Percentiles rank a stretch among this genome's conserved stretches.
These are phyloP conservation scores for Auriscalpium orientale DNA, from an alignment of 768 basidiomycete genomes.

Conservation along the genomic window DNA sequence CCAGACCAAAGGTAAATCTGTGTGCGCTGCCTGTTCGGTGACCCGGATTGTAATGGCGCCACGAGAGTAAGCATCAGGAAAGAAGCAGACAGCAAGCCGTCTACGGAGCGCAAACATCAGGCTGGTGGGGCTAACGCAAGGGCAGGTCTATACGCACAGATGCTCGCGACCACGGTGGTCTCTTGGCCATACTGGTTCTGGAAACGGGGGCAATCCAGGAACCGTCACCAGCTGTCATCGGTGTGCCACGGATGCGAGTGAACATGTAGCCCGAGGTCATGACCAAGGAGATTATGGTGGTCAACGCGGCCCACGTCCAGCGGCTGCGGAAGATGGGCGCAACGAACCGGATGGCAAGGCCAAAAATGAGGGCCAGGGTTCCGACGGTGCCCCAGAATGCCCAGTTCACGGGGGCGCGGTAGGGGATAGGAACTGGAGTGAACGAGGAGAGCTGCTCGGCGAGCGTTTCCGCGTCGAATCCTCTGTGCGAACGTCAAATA, in stretches of 20 bases:
- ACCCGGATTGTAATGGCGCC: slow-evolving; percentile 61
- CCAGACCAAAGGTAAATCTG: slow-evolving; percentile 88
- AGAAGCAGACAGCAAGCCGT: slow-evolving; percentile 72
- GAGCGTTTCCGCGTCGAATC: slow-evolving; percentile 73
- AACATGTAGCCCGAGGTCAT: slow-evolving; percentile 98
- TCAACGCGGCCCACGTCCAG: slow-evolving; percentile 69
- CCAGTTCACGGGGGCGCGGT: slow-evolving; percentile 73
- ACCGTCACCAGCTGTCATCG: slow-evolving; percentile 56
- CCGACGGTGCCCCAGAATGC: slow-evolving; percentile 42
- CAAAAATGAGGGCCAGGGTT: slow-evolving; percentile 38
- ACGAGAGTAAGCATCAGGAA: slow-evolving; percentile 78
- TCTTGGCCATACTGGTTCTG: slow-evolving; percentile 91
- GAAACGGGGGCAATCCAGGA: slow-evolving; percentile 81
- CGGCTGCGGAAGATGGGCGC: slow-evolving; percentile 59
- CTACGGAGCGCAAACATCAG: slow-evolving; percentile 32
- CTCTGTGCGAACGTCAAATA: slow-evolving; percentile 38
- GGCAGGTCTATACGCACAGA: slow-evolving; percentile 55
- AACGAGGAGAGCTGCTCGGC: slow-evolving; percentile 66
- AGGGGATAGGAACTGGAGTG: slow-evolving; percentile 78
- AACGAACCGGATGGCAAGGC: slow-evolving; percentile 51
- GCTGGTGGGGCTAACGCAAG: neutral
- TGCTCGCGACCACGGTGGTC: slow-evolving; percentile 74
- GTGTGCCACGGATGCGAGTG: slow-evolving; percentile 78
- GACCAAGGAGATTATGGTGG: slow-evolving; percentile 56
- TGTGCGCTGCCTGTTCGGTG: slow-evolving; percentile 66